These are phyloP conservation scores for Diaporthe vexans DNA, from an alignment of 2,329 filamentous ascomycete species.

Conservation along the genomic window DNA sequence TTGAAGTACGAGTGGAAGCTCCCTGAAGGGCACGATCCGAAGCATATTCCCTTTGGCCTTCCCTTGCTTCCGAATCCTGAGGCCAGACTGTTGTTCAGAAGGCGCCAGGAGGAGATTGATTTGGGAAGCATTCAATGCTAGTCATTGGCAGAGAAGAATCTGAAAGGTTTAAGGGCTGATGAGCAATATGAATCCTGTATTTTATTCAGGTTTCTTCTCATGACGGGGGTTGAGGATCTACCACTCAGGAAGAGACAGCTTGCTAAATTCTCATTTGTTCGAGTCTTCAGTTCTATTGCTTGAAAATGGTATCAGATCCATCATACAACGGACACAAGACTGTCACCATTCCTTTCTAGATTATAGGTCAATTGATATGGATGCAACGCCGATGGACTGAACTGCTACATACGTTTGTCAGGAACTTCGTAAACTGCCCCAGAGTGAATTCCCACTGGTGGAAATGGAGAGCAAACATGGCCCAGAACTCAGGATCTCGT, in stretches of 20 bases:
- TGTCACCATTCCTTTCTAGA: neutral
- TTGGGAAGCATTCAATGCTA: neutral
- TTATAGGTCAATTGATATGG: neutral
- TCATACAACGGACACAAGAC: neutral
- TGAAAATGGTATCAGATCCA: neutral
- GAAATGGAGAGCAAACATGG: neutral
- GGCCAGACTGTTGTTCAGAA: conserved; percentile 36
- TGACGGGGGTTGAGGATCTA: neutral
- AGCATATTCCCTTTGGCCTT: conserved; percentile 28
- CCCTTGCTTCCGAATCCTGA: conserved; percentile 24
- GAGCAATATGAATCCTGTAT: neutral
- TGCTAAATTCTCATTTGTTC: neutral
- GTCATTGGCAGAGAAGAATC: neutral
- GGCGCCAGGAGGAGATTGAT: conserved; percentile 36
- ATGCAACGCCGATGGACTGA: no score
- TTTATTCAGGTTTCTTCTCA: neutral
- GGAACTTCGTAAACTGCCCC: neutral
- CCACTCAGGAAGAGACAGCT: neutral
- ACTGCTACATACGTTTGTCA: neutral
- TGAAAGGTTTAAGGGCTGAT: neutral
- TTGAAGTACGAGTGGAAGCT: conserved; percentile 49
- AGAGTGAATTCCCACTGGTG: rapidly evolving
- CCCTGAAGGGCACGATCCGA: conserved; percentile 36
- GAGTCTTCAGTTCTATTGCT: neutral
- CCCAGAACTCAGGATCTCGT: neutral